These are phyloP conservation scores for Panaeolus cyanescens DNA, from an alignment of 768 basidiomycete genomes.

Conservation along the genomic window DNA sequence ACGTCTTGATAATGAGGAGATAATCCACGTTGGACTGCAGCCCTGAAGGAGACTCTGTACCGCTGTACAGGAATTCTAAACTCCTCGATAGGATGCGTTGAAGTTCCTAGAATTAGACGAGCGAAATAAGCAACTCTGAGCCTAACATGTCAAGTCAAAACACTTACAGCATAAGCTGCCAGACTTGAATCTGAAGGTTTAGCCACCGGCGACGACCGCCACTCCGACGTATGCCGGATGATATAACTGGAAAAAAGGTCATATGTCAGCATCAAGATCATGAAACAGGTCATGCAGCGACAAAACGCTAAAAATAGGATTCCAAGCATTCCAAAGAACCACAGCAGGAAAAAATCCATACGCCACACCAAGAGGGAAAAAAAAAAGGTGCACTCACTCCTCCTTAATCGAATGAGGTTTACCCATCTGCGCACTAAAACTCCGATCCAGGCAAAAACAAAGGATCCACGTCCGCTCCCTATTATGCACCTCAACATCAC, in stretches of 20 bases:
- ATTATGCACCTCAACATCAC: slow-evolving; percentile 88
- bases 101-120: slow-evolving; percentile 55
- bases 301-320: background rate
- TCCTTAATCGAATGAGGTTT: slow-evolving; percentile 93
- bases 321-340: background rate
- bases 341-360: too few species aligned
- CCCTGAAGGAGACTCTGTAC: slow-evolving; percentile 77
- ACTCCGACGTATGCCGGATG: slow-evolving; percentile 78
- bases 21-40: slow-evolving; percentile 86
- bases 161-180: slow-evolving; percentile 75
- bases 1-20: slow-evolving; percentile 77
- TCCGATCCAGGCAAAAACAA: slow-evolving; percentile 85
- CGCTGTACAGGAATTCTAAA: slow-evolving; percentile 88
- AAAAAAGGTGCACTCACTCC: slow-evolving; percentile 61
- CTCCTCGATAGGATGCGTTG: slow-evolving; percentile 89
- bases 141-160: background rate
- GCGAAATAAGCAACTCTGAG: background rate
- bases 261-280: slow-evolving; percentile 7
- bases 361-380: slow-evolving; percentile 10
- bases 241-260: slow-evolving; percentile 59
- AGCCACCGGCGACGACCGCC: slow-evolving; percentile 71
- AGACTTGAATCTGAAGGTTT: slow-evolving; percentile 67
- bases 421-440: slow-evolving; percentile 94
- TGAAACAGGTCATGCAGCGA: background rate
- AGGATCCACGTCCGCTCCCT: slow-evolving; percentile 94